Conservation (phyloP, 106 monocot species). For the Gastrodia elata region DNA sequence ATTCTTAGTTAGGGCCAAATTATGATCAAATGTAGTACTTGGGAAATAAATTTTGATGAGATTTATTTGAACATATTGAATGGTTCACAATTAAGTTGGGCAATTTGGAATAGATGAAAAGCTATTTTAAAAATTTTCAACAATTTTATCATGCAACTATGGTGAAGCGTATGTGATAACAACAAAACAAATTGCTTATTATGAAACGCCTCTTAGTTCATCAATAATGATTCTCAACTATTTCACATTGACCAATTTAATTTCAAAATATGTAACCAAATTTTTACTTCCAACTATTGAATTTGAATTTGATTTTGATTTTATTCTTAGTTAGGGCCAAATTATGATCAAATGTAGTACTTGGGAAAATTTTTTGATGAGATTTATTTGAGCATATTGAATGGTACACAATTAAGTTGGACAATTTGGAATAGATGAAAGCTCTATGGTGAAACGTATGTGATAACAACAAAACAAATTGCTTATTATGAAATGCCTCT, state of each 20-base stretch:
- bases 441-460: not conserved
- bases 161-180: not conserved
- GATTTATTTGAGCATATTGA: no score
- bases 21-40: no score
- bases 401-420: not conserved
- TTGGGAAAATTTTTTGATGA: no score
- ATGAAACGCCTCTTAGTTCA: not conserved
- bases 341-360: no score
- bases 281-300: no score
- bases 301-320: no score
- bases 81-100: not conserved
- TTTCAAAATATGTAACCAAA: no score
- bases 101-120: not conserved
- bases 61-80: no score
- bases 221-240: not conserved
- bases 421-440: not conserved
- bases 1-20: no score
- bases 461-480: not conserved
- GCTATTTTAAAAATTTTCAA: not conserved
- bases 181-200: not conserved
- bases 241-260: no score
- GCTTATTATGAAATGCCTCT: not conserved
- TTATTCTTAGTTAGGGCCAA: no score
- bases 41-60: no score
- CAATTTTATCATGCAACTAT: not conserved